These are phyloP conservation scores for Taphrina deformans DNA, from an alignment of 1,139 yeast species.

Conservation along the genomic window DNA sequence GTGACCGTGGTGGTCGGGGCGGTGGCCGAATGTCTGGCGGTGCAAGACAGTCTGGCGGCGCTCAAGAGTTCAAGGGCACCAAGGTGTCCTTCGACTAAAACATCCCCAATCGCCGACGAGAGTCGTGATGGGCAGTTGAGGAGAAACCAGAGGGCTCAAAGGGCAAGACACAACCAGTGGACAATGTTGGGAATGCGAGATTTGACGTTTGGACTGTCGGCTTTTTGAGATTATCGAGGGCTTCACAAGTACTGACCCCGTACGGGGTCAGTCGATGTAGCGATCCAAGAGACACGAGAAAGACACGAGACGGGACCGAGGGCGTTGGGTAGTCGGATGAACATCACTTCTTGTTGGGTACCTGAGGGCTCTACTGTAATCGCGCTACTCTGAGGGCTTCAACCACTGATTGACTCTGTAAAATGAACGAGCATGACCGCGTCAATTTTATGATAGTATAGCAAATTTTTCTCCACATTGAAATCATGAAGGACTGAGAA, in stretches of 20 bases:
- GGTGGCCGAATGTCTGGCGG: conserved; percentile 33
- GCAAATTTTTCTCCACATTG: not conserved
- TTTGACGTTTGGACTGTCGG: not conserved
- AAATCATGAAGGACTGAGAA: no score
- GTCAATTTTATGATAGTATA: not conserved
- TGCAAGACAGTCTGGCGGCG: conserved; percentile 32
- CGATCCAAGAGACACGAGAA: conserved; percentile 1
- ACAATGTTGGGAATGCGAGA: not conserved
- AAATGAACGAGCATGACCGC: not conserved
- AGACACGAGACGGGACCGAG: not conserved
- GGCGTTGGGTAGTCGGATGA: conserved; percentile 5
- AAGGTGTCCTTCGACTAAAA: conserved; percentile 31
- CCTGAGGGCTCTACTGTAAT: not conserved
- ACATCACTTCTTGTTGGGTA: not conserved
- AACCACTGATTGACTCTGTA: not conserved
- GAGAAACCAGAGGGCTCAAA: not conserved
- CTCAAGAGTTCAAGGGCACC: conserved; percentile 33
- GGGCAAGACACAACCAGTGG: not conserved
- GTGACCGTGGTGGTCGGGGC: conserved; percentile 32
- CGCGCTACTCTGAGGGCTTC: not conserved
- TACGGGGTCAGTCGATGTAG: not conserved
- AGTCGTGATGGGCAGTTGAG: not conserved
- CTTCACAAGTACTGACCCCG: not conserved
- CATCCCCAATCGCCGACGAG: not conserved
- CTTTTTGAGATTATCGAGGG: not conserved